Evolutionary conservation across 345 rosid species (phyloP).

Genomic region (Luvunga scandens): DNA sequence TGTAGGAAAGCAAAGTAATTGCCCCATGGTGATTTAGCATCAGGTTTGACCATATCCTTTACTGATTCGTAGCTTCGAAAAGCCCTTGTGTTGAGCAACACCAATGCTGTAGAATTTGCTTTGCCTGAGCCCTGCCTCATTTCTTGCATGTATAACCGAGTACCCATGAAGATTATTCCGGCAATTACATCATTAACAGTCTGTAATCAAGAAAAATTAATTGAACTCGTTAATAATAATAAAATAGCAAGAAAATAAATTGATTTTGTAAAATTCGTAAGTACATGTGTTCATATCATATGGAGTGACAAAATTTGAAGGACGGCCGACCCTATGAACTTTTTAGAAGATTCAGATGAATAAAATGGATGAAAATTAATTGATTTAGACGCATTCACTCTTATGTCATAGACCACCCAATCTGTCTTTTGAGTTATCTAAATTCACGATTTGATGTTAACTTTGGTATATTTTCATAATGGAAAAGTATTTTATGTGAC

Average conservation of each 20-base stretch:
- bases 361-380: no score
- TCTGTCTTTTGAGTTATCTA: not conserved
- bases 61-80: conserved; percentile 31
- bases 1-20: conserved; percentile 40
- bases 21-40: conserved; percentile 39
- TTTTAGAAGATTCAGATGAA: no score
- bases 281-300: not conserved
- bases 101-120: conserved; percentile 27
- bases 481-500: no score
- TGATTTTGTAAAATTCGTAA: no score
- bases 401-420: not conserved
- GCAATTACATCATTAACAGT: conserved; percentile 40
- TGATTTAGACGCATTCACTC: not conserved
- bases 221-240: not conserved
- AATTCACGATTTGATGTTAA: not conserved
- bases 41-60: conserved; percentile 36
- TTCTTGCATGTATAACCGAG: conserved; percentile 37
- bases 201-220: conserved; percentile 15
- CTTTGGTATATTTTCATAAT: not conserved
- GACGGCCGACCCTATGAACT: no score
- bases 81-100: conserved; percentile 39
- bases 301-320: not conserved
- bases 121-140: conserved; percentile 5
- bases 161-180: conserved; percentile 36
- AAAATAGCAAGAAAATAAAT: not conserved